Conservation (phyloP, 371 early-diverging fungal species). For the Fennellomyces sp. region DNA sequence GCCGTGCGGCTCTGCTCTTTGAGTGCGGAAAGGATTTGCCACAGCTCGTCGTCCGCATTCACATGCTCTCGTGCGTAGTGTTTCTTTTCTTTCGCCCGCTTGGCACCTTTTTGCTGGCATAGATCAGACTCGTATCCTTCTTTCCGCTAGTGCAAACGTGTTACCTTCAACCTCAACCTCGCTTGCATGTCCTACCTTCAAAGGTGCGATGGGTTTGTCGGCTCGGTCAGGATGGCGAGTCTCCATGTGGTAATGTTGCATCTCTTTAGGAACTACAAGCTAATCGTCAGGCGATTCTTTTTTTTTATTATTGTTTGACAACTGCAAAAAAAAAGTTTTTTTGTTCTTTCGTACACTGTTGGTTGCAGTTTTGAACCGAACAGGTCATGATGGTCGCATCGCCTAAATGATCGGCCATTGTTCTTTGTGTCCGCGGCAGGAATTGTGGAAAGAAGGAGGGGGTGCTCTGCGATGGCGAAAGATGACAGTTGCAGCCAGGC, state of each 20-base stretch:
- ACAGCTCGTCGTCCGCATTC: constrained; percentile 30
- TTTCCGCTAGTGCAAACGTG: not conserved
- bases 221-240: not conserved
- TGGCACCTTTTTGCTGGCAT: not conserved
- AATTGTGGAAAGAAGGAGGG: too few species aligned
- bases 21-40: constrained; percentile 28
- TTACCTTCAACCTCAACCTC: too few species aligned
- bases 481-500: too few species aligned
- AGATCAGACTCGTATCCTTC: constrained; percentile 10
- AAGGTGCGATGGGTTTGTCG: not conserved
- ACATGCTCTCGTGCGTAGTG: constrained; percentile 22
- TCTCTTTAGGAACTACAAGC: not conserved
- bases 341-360: not conserved
- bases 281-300: not conserved
- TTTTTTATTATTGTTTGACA: not conserved
- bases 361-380: not conserved
- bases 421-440: not conserved
- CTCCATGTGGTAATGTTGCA: not conserved
- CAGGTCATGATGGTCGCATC: not conserved
- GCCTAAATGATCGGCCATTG: not conserved
- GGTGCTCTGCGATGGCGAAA: too few species aligned
- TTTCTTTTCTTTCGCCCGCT: not conserved
- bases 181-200: constrained; percentile 4
- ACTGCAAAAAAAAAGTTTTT: not conserved
- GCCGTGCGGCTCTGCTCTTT: constrained; percentile 33